Percentiles rank a stretch among this genome's conserved stretches.
phyloP scores from a whole-genome alignment of 306 rosid species.

The Sechiopsis laciniata region DNA sequence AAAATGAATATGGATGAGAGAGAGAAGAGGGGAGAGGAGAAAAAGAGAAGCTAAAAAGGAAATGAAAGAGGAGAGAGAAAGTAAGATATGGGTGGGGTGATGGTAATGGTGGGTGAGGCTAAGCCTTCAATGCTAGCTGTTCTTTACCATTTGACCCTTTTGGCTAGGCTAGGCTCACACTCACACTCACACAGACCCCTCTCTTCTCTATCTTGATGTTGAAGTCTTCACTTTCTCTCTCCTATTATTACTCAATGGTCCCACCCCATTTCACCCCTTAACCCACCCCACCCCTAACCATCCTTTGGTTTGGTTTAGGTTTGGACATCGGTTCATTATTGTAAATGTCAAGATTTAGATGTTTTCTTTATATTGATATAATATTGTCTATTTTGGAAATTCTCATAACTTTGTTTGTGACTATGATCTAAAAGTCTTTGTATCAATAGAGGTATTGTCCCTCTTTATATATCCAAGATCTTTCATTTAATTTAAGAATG shows the following conservation, averaged over 20 bases:
- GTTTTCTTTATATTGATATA: too few species aligned
- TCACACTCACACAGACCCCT: background rate
- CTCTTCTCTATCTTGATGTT: conserved; percentile 53
- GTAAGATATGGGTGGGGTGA: background rate
- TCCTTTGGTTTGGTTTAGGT: too few species aligned
- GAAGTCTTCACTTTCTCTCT: conserved; percentile 42
- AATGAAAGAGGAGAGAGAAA: conserved; percentile 9
- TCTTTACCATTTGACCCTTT: conserved; percentile 42
- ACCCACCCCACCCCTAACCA: too few species aligned
- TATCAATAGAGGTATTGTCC: too few species aligned
- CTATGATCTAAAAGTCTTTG: too few species aligned
- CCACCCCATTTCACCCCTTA: too few species aligned
- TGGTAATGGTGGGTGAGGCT: conserved; percentile 30
- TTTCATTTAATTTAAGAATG: too few species aligned
- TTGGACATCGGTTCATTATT: too few species aligned
- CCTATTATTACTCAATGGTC: background rate
- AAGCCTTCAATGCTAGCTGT: conserved; percentile 94
- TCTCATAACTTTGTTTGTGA: too few species aligned
- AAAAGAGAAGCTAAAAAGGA: conserved; percentile 15
- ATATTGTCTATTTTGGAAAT: too few species aligned
- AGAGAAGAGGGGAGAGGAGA: background rate
- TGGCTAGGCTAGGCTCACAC: background rate
- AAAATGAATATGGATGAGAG: conserved; percentile 10
- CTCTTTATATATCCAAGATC: too few species aligned
- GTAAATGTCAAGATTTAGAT: too few species aligned